Evolutionary conservation across 257 asterid species (phyloP), one percentile per base, ranked within the genome.

Genomic region (Leonotis leonurus): DNA sequence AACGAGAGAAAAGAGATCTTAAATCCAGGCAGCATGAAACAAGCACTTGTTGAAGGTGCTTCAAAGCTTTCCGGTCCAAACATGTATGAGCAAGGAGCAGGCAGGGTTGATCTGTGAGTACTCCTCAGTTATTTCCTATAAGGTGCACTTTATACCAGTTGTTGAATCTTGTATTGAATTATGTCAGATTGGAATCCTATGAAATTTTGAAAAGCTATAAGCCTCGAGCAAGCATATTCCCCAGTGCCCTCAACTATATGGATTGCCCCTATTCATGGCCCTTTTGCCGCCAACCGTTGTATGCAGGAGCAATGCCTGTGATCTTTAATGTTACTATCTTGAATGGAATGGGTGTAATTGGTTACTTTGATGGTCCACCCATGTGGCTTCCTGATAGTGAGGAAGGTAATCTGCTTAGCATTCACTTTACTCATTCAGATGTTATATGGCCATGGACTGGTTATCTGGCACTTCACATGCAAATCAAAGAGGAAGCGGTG

Each of bases 391-490:
- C 99, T 60, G 80, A 72, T 11, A 69, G 75, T 39, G 96, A 85
- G 76, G 92, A 83, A 76, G 97, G 96, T 60, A 85, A 93, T 80
- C 86, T 93, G 77, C 90, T 93, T 56, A 83, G 85, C 77, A 75
- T 93, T 67, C 96, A 78, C 56, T 93, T 93, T 62, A 83, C 96
- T 49, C 85, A 89, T 75, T 87, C 99, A 14, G 88, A 87, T 56
- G 84, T 93, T 69, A 83, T 89, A 74, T 93, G 99, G 99, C 99
- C 99, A 27, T 93, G 99, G 99, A 89, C 97, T 54, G 99, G 99
- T 64, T 87, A 81, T 81, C 79, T 93, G 68, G 95, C 96, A 21
- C 83, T 93, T 65, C 91, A 93, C 81, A 79, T 93, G 94, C 95
- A 93, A 85, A 83, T 93, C 79, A 89, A 89, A 70, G 99, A 93